These are phyloP conservation scores for Panicum miliaceum DNA, from an alignment of 176 grass and related monocot species.

Conservation along the genomic window DNA sequence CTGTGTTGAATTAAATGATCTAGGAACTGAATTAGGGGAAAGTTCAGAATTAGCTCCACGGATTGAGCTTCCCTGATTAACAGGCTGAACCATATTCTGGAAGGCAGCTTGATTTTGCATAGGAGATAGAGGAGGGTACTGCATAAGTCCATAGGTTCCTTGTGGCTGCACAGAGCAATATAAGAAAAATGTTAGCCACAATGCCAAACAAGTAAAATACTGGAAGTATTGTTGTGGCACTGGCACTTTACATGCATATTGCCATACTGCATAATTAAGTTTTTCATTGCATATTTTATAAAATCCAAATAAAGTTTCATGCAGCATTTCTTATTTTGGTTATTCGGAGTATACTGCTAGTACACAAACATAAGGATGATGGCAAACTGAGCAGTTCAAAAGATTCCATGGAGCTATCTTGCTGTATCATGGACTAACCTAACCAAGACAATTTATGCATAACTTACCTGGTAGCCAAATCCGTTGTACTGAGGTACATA, in stretches of 20 bases:
- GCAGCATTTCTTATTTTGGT: neutral
- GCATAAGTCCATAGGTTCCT: constrained; percentile 88
- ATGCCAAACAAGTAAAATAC: constrained; percentile 27
- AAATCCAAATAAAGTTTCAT: constrained; percentile 3
- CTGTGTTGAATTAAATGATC: constrained; percentile 59
- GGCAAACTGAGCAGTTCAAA: neutral
- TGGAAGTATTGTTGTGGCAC: neutral
- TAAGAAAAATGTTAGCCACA: constrained; percentile 5
- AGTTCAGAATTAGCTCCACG: constrained; percentile 59
- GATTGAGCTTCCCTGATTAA: constrained; percentile 68
- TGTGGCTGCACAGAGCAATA: constrained; percentile 68
- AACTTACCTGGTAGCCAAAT: constrained; percentile 91
- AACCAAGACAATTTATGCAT: constrained; percentile 21
- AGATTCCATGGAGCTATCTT: neutral
- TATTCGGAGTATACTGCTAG: neutral
- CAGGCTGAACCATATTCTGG: constrained; percentile 61
- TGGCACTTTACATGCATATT: neutral
- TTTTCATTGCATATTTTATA: neutral
- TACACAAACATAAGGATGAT: constrained; percentile 1
- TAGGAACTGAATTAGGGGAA: constrained; percentile 58
- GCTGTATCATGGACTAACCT: neutral
- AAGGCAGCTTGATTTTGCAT: constrained; percentile 79
- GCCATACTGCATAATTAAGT: neutral
- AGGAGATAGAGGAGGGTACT: constrained; percentile 91
- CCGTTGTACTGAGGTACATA: constrained; percentile 94